These are phyloP conservation scores for Miscanthus lutarioriparius DNA, from an alignment of 176 grass and related monocot genomes.

Conservation along the genomic window DNA sequence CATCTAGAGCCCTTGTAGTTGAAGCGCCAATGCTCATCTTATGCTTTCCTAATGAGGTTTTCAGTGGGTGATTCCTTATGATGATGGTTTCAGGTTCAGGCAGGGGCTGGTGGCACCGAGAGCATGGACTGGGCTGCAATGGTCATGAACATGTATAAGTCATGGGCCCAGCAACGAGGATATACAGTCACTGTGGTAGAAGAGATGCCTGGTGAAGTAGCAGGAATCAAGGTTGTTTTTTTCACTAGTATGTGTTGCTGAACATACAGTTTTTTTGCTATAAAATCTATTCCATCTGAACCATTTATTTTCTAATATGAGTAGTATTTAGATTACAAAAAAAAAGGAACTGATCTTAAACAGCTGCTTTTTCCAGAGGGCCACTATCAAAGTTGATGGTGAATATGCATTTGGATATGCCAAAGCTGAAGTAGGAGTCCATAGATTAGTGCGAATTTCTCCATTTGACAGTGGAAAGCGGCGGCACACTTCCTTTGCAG, in stretches of 20 bases:
- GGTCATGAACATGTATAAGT: constrained; percentile 89
- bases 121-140: constrained; percentile 97
- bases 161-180: constrained; percentile 77
- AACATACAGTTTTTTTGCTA: constrained; percentile 2
- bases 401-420: constrained; percentile 92
- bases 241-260: constrained; percentile 6
- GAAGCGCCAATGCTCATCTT: constrained; percentile 5
- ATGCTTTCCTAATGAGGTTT: background rate
- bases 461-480: constrained; percentile 91
- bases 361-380: constrained; percentile 59
- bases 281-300: constrained; percentile 1
- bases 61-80: constrained; percentile 8
- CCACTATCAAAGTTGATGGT: constrained; percentile 88
- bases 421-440: constrained; percentile 89
- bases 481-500: constrained; percentile 91
- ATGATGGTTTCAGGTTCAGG: constrained; percentile 70
- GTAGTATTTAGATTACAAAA: background rate
- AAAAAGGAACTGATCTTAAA: background rate
- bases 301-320: background rate
- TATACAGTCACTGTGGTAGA: constrained; percentile 73
- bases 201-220: constrained; percentile 95
- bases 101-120: constrained; percentile 92
- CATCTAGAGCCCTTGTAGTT: constrained; percentile 15
- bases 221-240: constrained; percentile 89
- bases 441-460: constrained; percentile 90